Evolutionary conservation across 2,329 filamentous ascomycete species (phyloP), one percentile per base, ranked within the genome.

Genomic region (Geoglossum cookeanum): DNA sequence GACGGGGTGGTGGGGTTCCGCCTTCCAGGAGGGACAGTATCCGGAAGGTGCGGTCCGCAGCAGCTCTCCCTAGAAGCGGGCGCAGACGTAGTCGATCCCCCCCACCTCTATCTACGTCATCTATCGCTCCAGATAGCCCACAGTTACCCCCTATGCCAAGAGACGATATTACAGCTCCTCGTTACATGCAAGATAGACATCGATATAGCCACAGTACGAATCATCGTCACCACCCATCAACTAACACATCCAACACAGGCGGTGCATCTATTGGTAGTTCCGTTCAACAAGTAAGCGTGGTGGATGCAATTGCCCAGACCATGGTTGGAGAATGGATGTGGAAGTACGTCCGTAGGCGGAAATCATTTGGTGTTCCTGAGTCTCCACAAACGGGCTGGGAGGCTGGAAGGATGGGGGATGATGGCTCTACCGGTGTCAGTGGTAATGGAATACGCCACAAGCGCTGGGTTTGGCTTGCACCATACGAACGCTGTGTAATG

Each of bases 301-400:
- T 98, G 4, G 92, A 97, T 71, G 89, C 92, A 3, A 97, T 98
- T 68, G 90, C 92, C 1, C 90, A 94, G 66, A 94, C 91, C 0
- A 98, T 98, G 92, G 88, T 98, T 33, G 92, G 92, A 42, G 92
- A 97, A 65, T 92, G 87, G 85, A 91, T 94, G 86, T 90, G 84
- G 74, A 94, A 94, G 69, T 92, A 94, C 65, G 85, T 91, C 37
- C 79, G 87, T 55, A 79, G 87, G 67, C 81, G 91, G 62, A 96
- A 90, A 71, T 94, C 91, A 0, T 97, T 98, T 67, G 88, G 88
- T 22, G 81, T 91, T 56, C 72, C 78, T 2, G 86, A 90, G 49
- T 63, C 65, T 11, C 49, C 49, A 37, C 49, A 53, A 35, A 37
- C 49, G 64, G 71, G 44, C 62, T 66, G 49, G 29, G 70, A 74